Evolutionary conservation across 2,329 filamentous ascomycete genomes (phyloP), one percentile per base, ranked within the genome.

Genomic region (Penicillium sp.): DNA sequence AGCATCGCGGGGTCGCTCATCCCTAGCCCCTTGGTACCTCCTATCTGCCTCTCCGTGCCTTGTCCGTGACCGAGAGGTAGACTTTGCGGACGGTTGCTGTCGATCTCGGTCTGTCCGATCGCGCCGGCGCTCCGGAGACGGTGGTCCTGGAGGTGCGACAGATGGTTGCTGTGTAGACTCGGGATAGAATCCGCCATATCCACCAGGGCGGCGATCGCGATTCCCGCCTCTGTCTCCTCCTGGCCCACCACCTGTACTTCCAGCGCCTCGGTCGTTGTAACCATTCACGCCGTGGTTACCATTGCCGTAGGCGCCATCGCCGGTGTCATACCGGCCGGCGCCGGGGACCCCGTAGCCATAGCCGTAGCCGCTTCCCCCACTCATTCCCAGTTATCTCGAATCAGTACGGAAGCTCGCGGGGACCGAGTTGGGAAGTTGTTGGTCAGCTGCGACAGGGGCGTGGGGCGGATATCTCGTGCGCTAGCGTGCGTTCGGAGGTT

Each of bases 171-270:
- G 69, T 35, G 70, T 61, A 6, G 71, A 50, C 41, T 76, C 75
- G 20, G 70, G 60, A 34, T 75, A 75, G 50, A 80, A 79, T 31
- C 78, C 78, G 38, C 78, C 78, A 58, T 80, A 81, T 25, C 78
- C 79, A 45, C 78, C 78, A 2, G 76, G 69, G 22, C 78, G 75
- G 49, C 71, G 74, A 20, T 75, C 76, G 49, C 75, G 69, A 28
- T 64, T 63, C 59, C 65, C 51, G n/a, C 35, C 31, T 38, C 49
- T 34, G 4, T 38, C 37, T 11, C 35, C 49, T 20, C 49, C 49
- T 25, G 34, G 34, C 49, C 63, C 62, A 39, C 61, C 60, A 31
- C 63, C 62, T 59, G 48, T 54, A 54, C 39, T 59, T 6, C 59
- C 63, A 22, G 59, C 57, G 52, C 67, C 58, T 54, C 64, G 64